These are phyloP conservation scores for Evernia prunastri DNA, from an alignment of 495 filamentous ascomycete species.

Conservation along the genomic window DNA sequence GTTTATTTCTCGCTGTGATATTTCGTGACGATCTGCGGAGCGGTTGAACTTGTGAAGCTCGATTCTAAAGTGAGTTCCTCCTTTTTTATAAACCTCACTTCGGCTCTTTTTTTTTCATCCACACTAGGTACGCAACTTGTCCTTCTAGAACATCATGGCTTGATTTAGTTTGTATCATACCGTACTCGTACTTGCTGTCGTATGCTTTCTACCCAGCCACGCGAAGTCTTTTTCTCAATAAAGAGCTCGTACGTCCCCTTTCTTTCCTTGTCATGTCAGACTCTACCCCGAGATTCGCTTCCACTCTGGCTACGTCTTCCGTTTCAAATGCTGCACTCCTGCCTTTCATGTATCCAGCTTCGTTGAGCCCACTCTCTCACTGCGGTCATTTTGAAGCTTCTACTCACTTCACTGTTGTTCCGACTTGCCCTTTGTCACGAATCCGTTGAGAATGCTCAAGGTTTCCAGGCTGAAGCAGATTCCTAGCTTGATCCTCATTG, in stretches of 20 bases:
- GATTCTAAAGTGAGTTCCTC: constrained; percentile 1
- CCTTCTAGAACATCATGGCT: neutral
- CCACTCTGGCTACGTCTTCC: neutral
- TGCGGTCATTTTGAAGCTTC: too few species aligned
- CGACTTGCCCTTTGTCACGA: too few species aligned
- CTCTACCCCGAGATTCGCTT: neutral
- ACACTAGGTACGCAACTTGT: neutral
- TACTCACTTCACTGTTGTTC: too few species aligned
- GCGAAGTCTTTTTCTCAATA: neutral
- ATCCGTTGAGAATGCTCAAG: too few species aligned
- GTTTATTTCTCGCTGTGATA: neutral
- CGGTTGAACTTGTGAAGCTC: neutral
- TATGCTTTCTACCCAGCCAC: neutral
- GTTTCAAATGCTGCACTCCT: neutral
- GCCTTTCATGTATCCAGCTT: neutral
- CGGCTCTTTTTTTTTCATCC: neutral
- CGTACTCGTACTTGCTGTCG: neutral
- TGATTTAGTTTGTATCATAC: neutral
- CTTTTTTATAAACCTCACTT: constrained; percentile 8
- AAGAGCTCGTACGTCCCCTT: neutral
- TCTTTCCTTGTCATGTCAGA: neutral
- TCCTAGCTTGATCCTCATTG: too few species aligned
- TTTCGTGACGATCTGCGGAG: neutral
- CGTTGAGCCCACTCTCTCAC: too few species aligned
- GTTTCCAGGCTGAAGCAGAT: too few species aligned